phyloP scores from a whole-genome alignment of 2,329 filamentous ascomycete species.

The Cercospora zeina region DNA sequence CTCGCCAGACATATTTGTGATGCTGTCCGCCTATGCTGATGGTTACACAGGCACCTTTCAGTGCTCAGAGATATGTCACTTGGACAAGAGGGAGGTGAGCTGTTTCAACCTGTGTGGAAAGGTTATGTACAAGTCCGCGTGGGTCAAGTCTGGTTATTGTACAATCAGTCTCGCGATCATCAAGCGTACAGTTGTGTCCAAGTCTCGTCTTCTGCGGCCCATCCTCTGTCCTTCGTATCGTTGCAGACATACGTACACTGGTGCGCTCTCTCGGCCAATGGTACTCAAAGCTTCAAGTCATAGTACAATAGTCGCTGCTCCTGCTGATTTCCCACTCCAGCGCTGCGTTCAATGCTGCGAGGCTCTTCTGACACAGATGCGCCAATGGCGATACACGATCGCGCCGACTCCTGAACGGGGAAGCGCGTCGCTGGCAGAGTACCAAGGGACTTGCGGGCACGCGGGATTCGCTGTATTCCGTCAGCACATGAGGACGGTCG shows the following conservation, averaged over 20 bases:
- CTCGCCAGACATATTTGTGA: slow-evolving; percentile 49
- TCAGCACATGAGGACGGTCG: neutral
- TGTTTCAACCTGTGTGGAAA: slow-evolving; percentile 10
- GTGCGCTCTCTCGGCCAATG: neutral
- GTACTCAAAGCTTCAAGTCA: slow-evolving; percentile 5
- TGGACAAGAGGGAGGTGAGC: slow-evolving; percentile 3
- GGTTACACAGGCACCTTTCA: slow-evolving; percentile 8
- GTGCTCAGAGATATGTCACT: slow-evolving; percentile 7
- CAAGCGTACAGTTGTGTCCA: slow-evolving; percentile 10
- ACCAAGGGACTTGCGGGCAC: neutral
- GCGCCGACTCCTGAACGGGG: slow-evolving; percentile 7
- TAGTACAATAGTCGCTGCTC: slow-evolving; percentile 10
- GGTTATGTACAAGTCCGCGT: slow-evolving; percentile 32
- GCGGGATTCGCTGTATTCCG: neutral
- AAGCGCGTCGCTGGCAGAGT: neutral
- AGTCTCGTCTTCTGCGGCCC: slow-evolving; percentile 9
- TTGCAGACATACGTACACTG: slow-evolving; percentile 32
- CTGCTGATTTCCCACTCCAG: neutral
- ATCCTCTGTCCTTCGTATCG: slow-evolving; percentile 19
- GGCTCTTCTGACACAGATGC: slow-evolving; percentile 4
- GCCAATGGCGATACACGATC: slow-evolving; percentile 2
- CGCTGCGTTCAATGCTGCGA: neutral
- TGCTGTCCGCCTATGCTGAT: slow-evolving; percentile 19
- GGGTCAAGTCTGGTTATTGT: slow-evolving; percentile 30
- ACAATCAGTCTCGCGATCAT: slow-evolving; percentile 29